A percentile compares a stretch with the other conserved stretches of the same genome.
Conservation (phyloP, 306 rosid genomes). For the Gastrolobium villosum region DNA sequence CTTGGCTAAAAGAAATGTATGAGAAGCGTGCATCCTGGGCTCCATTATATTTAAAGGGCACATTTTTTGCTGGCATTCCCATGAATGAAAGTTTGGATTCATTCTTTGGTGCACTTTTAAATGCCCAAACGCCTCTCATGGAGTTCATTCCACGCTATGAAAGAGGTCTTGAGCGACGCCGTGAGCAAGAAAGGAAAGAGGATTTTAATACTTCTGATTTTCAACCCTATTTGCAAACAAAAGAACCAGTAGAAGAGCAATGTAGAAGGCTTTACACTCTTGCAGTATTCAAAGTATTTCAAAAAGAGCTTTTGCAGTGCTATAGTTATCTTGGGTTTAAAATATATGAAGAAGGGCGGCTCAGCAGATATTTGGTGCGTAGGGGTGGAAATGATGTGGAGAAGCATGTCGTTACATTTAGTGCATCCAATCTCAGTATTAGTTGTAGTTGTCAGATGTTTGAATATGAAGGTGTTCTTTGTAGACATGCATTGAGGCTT, state of each 20-base stretch:
- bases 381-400: conserved; percentile 80
- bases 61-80: conserved; percentile 91
- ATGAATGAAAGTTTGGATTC: conserved; percentile 74
- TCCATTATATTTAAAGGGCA: conserved; percentile 74
- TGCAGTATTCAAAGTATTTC: conserved; percentile 79
- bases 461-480: conserved; percentile 91
- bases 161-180: conserved; percentile 84
- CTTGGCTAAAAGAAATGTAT: conserved; percentile 89
- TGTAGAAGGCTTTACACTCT: conserved; percentile 89
- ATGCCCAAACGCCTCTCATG: conserved; percentile 74
- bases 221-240: conserved; percentile 88
- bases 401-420: conserved; percentile 73
- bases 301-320: conserved; percentile 91
- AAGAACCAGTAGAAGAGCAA: conserved; percentile 92
- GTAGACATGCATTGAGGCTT: conserved; percentile 88
- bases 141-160: conserved; percentile 88
- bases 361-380: conserved; percentile 85
- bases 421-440: conserved; percentile 63
- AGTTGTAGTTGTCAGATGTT: conserved; percentile 95
- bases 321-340: conserved; percentile 90
- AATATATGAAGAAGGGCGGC: conserved; percentile 71
- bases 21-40: conserved; percentile 89
- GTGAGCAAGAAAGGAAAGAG: conserved; percentile 89
- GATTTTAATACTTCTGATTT: conserved; percentile 80
- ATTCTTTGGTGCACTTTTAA: conserved; percentile 78